Evolutionary conservation across 176 grass and related monocot genomes (phyloP).

Genomic region (Thinopyrum elongatum): DNA sequence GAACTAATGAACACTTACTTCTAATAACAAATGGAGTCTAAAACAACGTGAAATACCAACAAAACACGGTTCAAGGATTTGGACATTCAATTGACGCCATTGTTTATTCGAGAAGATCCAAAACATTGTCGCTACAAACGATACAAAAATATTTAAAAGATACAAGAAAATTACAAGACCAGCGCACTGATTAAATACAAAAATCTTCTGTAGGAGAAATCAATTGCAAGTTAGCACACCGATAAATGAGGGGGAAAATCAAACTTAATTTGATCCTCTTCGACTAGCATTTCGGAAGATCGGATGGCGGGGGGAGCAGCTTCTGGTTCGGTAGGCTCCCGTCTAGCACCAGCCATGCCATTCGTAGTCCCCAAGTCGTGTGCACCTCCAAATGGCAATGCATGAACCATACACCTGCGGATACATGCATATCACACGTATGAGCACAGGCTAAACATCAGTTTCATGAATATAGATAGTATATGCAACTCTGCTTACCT

Average conservation of each 20-base stretch:
- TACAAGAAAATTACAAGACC: background rate
- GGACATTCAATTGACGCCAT: no score
- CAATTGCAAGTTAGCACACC: background rate
- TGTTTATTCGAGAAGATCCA: background rate
- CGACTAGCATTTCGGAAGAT: constrained; percentile 18
- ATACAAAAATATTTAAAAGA: background rate
- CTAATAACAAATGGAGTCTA: background rate
- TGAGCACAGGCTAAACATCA: background rate
- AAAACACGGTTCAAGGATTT: background rate
- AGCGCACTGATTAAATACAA: background rate
- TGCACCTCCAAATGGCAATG: constrained; percentile 42
- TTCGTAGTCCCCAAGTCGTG: constrained; percentile 20
- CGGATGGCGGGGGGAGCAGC: background rate
- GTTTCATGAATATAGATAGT: background rate
- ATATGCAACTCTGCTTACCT: background rate
- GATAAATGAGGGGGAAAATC: background rate
- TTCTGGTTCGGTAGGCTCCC: constrained; percentile 5
- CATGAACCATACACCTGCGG: constrained; percentile 42
- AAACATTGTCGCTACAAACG: background rate
- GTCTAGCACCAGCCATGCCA: constrained; percentile 19
- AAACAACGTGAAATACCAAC: background rate
- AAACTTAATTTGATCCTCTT: background rate
- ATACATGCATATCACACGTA: background rate
- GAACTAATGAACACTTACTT: no score
- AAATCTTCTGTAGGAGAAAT: background rate